A percentile compares a stretch with the other conserved stretches of the same genome.
phyloP scores from a whole-genome alignment of 495 filamentous ascomycete species.

The Aspergillus conjunctus region DNA sequence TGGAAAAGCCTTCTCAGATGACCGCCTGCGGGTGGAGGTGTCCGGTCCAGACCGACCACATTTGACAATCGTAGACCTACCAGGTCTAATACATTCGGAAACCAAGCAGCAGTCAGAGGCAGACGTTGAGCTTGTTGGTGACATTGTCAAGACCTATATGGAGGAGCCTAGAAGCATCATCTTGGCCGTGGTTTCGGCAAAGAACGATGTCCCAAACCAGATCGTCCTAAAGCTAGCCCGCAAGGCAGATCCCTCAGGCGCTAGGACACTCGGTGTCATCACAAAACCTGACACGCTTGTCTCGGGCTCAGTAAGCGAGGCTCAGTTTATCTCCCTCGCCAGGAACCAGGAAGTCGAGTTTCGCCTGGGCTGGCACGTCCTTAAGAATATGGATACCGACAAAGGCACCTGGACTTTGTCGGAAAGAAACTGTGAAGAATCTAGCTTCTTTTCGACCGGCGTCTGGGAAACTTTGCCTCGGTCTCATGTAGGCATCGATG shows the following conservation, averaged over 20 bases:
- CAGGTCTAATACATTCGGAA: slow-evolving; percentile 52
- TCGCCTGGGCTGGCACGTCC: slow-evolving; percentile 51
- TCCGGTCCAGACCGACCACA: slow-evolving; percentile 55
- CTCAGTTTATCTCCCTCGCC: slow-evolving; percentile 41
- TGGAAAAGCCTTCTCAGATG: slow-evolving; percentile 45
- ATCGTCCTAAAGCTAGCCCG: slow-evolving; percentile 48
- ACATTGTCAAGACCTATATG: slow-evolving; percentile 53
- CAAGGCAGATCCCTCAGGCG: slow-evolving; percentile 44
- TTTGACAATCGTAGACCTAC: slow-evolving; percentile 59
- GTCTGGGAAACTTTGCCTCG: slow-evolving; percentile 47
- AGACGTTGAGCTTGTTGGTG: slow-evolving; percentile 48
- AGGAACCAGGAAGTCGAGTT: slow-evolving; percentile 51
- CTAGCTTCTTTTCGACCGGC: slow-evolving; percentile 48
- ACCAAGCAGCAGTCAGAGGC: slow-evolving; percentile 49
- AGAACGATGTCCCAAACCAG: slow-evolving; percentile 53
- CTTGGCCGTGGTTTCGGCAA: slow-evolving; percentile 54
- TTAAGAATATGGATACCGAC: slow-evolving; percentile 51
- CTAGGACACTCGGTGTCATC: slow-evolving; percentile 53
- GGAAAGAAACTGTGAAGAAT: slow-evolving; percentile 41
- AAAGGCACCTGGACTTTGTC: slow-evolving; percentile 36
- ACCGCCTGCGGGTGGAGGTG: slow-evolving; percentile 55
- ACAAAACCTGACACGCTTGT: slow-evolving; percentile 54
- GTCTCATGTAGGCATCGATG: slow-evolving; percentile 48
- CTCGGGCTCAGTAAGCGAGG: slow-evolving; percentile 41
- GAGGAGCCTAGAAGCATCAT: slow-evolving; percentile 53